Base-by-base conservation (phyloP, 306 rosid species). In the Dalbergia cultrata region DNA sequence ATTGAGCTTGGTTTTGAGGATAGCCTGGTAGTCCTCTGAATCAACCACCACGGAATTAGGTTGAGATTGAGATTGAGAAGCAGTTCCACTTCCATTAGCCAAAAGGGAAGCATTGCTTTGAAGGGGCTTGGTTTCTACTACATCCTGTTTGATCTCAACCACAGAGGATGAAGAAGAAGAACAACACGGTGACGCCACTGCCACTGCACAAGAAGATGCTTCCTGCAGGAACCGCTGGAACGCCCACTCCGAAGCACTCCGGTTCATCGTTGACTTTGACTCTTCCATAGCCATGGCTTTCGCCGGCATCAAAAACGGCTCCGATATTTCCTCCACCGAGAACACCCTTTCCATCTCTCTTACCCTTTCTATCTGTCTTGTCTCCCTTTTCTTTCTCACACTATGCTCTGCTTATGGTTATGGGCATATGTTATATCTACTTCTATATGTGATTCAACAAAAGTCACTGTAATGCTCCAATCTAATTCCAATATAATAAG, bases 161-260 rank as follows among this genome's bases (percentile, higher is more conserved):
- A 21, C 72, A 69, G 80, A n/a, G 63, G 82, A 52, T 69, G 87
- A 72, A 62, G 85, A 22, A 22, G 80, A 63, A 62, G 85, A 22
- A 22, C 78, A 63, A 5, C 57, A 54, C 60, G 79, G 76, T 1
- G 19, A 84, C 69, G 3, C 86, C 22, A 54, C 60, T 54, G 60
- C 6, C 21, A 8, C 13, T 3, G 62, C 72, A 9, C 4, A 56
- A 18, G 77, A 19, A 22, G 92, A 81, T 10, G 88, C 87, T 76
- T 91, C 88, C 44, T 88, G 86, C 5, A 95, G 80, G 61, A 93
- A 95, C 5, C 88, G 84, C 90, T 91, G 92, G 74, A 95, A 91
- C 8, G 97, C 93, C 99, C 99, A 95, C 50, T 95, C 99, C 0
- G 99, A 95, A 21, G 88, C 82, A 78, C 97, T 89, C 0, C 99